Percentiles rank a stretch among this genome's conserved stretches.
These are phyloP conservation scores for Penicillium sp. DNA, from an alignment of 2,329 filamentous ascomycete species.

Conservation along the genomic window DNA sequence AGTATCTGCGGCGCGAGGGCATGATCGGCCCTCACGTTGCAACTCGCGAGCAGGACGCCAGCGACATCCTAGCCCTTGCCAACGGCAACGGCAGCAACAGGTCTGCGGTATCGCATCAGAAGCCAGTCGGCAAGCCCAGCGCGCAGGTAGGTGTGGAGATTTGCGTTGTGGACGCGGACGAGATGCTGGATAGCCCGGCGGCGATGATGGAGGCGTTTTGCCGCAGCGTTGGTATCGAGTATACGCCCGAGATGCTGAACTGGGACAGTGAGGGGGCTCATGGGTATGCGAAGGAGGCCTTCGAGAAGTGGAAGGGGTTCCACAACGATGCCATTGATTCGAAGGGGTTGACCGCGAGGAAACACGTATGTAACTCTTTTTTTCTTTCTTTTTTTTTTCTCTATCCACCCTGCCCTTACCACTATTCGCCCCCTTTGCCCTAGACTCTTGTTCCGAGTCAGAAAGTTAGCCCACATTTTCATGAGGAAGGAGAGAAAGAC, in stretches of 20 bases:
- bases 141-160: conserved; percentile 59
- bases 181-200: conserved; percentile 83
- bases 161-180: conserved; percentile 91
- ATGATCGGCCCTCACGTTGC: conserved; percentile 73
- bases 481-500: background rate
- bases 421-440: background rate
- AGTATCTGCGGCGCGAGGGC: conserved; percentile 73
- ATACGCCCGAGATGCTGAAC: conserved; percentile 75
- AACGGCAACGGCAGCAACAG: conserved; percentile 7
- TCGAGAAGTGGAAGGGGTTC: conserved; percentile 97
- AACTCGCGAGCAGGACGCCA: conserved; percentile 40
- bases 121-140: conserved; percentile 25
- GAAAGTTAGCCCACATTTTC: background rate
- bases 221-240: conserved; percentile 78
- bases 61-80: conserved; percentile 29
- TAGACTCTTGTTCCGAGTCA: background rate
- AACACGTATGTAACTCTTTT: conserved; percentile 43
- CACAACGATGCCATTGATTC: conserved; percentile 93
- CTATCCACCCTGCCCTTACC: background rate
- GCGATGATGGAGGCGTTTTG: conserved; percentile 80
- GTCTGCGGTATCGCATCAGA: conserved; percentile 15
- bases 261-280: conserved; percentile 82
- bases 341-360: conserved; percentile 69
- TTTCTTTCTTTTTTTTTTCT: conserved; percentile 2
- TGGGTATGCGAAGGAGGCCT: conserved; percentile 70